Evolutionary conservation across 495 filamentous ascomycete genomes (phyloP), one percentile per base, ranked within the genome.

Genomic region (Neurospora intermedia): DNA sequence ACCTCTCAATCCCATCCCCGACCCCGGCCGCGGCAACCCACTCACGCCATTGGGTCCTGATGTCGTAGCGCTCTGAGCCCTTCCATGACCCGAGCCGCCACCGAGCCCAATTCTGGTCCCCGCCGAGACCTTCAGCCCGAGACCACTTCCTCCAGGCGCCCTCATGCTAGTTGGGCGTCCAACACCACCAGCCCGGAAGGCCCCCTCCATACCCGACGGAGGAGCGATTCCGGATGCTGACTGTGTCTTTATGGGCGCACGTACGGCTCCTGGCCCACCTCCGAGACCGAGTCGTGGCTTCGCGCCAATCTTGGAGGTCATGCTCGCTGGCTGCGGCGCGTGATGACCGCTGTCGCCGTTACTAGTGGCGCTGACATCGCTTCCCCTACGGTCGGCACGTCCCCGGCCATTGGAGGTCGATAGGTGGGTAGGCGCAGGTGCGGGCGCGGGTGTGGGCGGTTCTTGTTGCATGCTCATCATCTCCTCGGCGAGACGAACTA

Each of bases 401-500:
- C 48, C 48, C n/a, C 48, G 23, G 18, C 40, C n/a, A 35, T 13
- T 76, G 74, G 43, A 74, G 74, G 70, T 75, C 77, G 48, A 76
- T 73, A 38, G 76, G 70, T 31, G 75, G 75, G 66, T 73, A 75
- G 70, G 45, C 43, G 78, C 76, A 5, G 78, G 75, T 3, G 43
- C 69, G 43, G 71, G 38, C 69, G 70, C 72, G 23, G 70, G 70
- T 6, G 69, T 41, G 13, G 43, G 74, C 43, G 70, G 46, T 7
- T 71, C 45, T 72, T 79, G 75, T 69, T 82, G 84, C 81, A 90
- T 86, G 18, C 82, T 76, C 90, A 89, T 91, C 90, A 98, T 88
- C 81, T 98, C 94, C 78, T 98, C 96, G 1, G 96, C 94, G 1
- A 94, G 90, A 69, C 89, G 88, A n/a, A 99, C 94, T 62, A 99